Percentiles rank a stretch among this genome's conserved stretches.
Conservation (phyloP, 805 yeast genomes). For the Wickerhamiella brachini region DNA sequence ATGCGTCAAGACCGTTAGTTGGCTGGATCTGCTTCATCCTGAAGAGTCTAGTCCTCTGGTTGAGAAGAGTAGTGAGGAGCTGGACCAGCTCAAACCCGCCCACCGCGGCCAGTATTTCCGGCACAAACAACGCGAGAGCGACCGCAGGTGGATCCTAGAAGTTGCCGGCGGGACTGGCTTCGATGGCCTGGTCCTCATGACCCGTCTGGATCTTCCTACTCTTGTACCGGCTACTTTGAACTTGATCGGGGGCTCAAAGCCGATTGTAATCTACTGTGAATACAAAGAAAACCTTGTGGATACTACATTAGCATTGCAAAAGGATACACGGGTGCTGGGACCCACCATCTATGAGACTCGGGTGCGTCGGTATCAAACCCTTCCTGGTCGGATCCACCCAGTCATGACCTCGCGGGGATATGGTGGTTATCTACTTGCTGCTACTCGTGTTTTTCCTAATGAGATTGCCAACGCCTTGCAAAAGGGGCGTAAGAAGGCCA, state of each 20-base stretch:
- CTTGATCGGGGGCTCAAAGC: constrained; percentile 70
- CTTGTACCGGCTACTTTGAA: constrained; percentile 50
- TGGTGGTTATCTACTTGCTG: constrained; percentile 78
- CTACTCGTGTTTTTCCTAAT: constrained; percentile 62
- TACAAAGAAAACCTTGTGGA: constrained; percentile 69
- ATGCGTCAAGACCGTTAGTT: constrained; percentile 49
- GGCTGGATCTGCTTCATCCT: constrained; percentile 76
- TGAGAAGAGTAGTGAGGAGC: constrained; percentile 34
- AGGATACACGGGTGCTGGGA: constrained; percentile 60
- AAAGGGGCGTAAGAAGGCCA: constrained; percentile 5
- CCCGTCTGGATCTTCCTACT: constrained; percentile 56
- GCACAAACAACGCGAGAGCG: constrained; percentile 40
- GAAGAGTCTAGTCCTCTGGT: constrained; percentile 38
- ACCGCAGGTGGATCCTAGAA: constrained; percentile 26
- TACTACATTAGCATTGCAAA: constrained; percentile 51
- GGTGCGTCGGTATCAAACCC: constrained; percentile 79
- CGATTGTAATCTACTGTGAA: constrained; percentile 70
- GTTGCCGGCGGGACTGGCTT: constrained; percentile 39
- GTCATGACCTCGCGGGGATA: constrained; percentile 84
- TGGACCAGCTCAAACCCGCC: constrained; percentile 41
- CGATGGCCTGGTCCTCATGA: constrained; percentile 63
- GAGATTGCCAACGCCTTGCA: constrained; percentile 60
- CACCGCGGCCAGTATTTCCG: constrained; percentile 56
- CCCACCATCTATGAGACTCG: constrained; percentile 73
- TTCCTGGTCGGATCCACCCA: constrained; percentile 91